These are phyloP conservation scores for Santalum album DNA, from an alignment of 164 flowering plant species.

Conservation along the genomic window DNA sequence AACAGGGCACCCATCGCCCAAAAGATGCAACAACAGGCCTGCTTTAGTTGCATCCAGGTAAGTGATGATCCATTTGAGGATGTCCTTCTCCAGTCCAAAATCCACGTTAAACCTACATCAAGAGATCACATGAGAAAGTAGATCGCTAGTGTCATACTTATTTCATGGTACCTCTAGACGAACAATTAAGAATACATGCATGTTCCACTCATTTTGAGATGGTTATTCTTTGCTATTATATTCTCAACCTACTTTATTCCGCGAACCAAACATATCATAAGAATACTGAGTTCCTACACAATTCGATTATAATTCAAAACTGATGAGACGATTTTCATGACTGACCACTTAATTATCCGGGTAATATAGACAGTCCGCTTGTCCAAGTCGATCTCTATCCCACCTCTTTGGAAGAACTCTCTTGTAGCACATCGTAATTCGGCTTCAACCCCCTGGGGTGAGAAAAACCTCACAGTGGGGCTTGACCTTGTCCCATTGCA, in stretches of 20 bases:
- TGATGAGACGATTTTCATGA: not conserved
- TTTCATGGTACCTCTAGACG: too few species aligned
- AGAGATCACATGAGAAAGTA: not conserved
- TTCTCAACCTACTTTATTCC: too few species aligned
- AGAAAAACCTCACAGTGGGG: conserved; percentile 69
- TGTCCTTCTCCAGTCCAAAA: conserved; percentile 68
- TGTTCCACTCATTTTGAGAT: too few species aligned
- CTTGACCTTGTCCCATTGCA: conserved; percentile 75
- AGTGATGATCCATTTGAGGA: conserved; percentile 59
- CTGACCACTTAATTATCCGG: conserved; percentile 74
- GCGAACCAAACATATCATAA: not conserved
- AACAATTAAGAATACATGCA: too few species aligned
- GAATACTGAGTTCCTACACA: too few species aligned
- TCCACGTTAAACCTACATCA: conserved; percentile 63
- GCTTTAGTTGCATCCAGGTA: conserved; percentile 78
- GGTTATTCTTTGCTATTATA: too few species aligned
- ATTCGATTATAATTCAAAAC: too few species aligned
- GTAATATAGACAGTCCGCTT: conserved; percentile 70
- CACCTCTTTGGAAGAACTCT: conserved; percentile 60
- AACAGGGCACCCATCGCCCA: conserved; percentile 61
- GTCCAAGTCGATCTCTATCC: conserved; percentile 58
- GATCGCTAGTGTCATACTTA: too few species aligned
- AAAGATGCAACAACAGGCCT: conserved; percentile 78
- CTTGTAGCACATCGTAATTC: conserved; percentile 65
- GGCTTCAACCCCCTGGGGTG: conserved; percentile 54